phyloP scores from a whole-genome alignment of 108 stramenopile species.

The Cyclotella kingstonii region DNA sequence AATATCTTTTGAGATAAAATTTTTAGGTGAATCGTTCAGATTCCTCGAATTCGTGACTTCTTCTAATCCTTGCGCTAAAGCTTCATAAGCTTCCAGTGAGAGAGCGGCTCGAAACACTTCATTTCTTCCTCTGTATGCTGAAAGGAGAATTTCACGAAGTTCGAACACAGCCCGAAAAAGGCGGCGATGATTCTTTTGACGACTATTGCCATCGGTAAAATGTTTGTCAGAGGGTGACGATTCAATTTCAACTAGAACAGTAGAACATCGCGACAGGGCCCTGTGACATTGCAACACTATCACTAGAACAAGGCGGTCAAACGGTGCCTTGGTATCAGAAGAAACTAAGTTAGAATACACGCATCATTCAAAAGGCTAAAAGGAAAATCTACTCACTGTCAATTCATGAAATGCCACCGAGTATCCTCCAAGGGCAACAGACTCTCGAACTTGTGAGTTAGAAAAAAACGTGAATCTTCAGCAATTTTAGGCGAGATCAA shows the following conservation, averaged over 20 bases:
- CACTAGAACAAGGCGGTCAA: conserved; percentile 68
- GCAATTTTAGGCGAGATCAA: neutral
- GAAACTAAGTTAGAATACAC: too few relatives aligned
- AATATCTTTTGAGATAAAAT: conserved; percentile 45
- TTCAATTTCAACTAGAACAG: conserved; percentile 66
- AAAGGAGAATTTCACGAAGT: conserved; percentile 67
- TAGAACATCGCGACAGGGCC: conserved; percentile 64
- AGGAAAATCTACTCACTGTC: too few relatives aligned
- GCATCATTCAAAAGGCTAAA: too few relatives aligned
- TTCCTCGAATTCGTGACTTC: conserved; percentile 6
- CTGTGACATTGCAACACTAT: conserved; percentile 74
- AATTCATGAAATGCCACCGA: conserved; percentile 62
- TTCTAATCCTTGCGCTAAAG: conserved; percentile 54
- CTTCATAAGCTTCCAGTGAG: conserved; percentile 53
- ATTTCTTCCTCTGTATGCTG: conserved; percentile 58
- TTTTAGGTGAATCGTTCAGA: conserved; percentile 2
- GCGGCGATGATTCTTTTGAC: conserved; percentile 42
- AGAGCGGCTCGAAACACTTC: conserved; percentile 55
- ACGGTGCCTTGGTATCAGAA: too few relatives aligned
- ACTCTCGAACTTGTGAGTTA: conserved; percentile 45
- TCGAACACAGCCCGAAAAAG: conserved; percentile 54
- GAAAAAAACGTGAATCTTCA: neutral
- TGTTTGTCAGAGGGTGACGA: conserved; percentile 44
- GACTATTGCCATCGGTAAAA: conserved; percentile 52
- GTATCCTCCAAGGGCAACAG: conserved; percentile 65